Base-by-base conservation (phyloP, 1,284 basidiomycete genomes). In the Hypsizygus ulmarius region DNA sequence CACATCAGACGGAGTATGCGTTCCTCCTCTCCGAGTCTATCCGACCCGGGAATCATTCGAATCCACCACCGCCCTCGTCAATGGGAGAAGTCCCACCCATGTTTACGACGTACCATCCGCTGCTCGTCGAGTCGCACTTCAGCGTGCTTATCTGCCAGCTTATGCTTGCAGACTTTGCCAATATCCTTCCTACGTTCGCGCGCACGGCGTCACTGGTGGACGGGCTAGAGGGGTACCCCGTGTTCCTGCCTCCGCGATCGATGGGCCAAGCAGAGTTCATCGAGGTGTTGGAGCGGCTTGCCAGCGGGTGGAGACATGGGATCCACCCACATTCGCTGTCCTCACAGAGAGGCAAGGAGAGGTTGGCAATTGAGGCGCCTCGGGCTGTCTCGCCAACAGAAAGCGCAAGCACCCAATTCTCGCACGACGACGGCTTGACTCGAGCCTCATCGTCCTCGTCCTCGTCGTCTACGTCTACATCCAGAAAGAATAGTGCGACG, bases 261-360 rank as follows among this genome's bases (percentile, higher is more conserved):
- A 88, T 91, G 83, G 82, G 84, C 0, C 89, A 92, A 59, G 87
- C 88, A 8, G 89, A 92, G 65, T 91, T 90, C 57, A 68, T 88
- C 46, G 90, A 92, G 62, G 73, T 87, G 7, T 71, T 91, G 46
- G 88, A 91, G 57, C 77, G 89, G 5, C 77, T 92, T 34, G 82
- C 86, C 0, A 67, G 73, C 18, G 83, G 87, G 1, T 90, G 86
- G 86, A 73, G 64, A 49, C 70, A 69, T 29, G 88, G 82, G 12
- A 65, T 74, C n/a, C 73, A 77, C 53, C 73, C 77, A 2, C 78
- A 82, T 65, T 78, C 77, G 12, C 64, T 73, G 50, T 67, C 66
- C 45, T 63, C 57, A 33, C 55, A 61, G 25, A 59, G 63, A 36
- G 67, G 67, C 55, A 73, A 70, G 51, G 66, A 64, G 28, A 72